A percentile compares a stretch with the other conserved stretches of the same genome.
These are phyloP conservation scores for Naganishia randhawae DNA, from an alignment of 768 basidiomycete species.

Conservation along the genomic window DNA sequence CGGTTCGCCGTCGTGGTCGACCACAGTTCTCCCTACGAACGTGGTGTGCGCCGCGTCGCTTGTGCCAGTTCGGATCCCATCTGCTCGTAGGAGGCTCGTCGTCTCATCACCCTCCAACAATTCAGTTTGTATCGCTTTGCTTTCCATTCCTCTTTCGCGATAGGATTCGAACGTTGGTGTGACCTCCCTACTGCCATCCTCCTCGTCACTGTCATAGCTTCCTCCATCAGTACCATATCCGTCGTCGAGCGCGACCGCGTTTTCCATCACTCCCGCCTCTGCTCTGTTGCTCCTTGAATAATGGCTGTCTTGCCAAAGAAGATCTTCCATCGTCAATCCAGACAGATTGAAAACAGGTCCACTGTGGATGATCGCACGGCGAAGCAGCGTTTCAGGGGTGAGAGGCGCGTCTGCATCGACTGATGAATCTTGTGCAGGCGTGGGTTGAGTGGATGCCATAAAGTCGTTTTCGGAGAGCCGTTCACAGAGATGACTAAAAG, in stretches of 20 bases:
- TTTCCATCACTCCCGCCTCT: neutral
- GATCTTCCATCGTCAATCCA: neutral
- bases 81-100: neutral
- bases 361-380: slow-evolving; percentile 4
- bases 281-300: neutral
- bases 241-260: neutral
- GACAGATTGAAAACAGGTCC: slow-evolving; percentile 2
- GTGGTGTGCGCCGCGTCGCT: neutral
- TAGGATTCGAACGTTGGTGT: slow-evolving; percentile 5
- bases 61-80: too few species aligned
- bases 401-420: neutral
- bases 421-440: neutral
- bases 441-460: neutral
- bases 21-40: slow-evolving; percentile 4
- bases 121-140: slow-evolving; percentile 11
- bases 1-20: slow-evolving; percentile 1
- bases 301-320: neutral
- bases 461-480: slow-evolving; percentile 4
- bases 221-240: neutral
- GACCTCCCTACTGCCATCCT: neutral
- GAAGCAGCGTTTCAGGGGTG: slow-evolving; percentile 5
- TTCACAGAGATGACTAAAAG: slow-evolving; percentile 13
- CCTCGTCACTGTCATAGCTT: slow-evolving; percentile 14
- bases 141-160: slow-evolving; percentile 17
- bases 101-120: neutral